Conservation (phyloP, 192 early-diverging fungal genomes). For the Coemansia sp. region DNA sequence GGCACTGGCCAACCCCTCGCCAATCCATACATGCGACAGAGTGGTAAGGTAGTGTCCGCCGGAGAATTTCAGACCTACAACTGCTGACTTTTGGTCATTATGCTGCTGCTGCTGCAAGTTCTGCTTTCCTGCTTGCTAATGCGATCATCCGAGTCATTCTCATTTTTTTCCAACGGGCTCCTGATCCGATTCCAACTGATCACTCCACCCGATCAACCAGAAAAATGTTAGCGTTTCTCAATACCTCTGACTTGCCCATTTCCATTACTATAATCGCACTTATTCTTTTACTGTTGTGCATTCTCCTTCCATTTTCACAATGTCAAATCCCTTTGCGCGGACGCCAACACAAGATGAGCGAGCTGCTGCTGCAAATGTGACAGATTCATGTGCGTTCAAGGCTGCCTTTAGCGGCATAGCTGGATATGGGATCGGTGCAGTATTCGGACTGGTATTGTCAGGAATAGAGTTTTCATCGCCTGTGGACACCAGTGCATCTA, state of each 20-base stretch:
- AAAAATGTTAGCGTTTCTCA: not conserved
- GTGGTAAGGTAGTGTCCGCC: not conserved
- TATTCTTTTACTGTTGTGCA: not conserved
- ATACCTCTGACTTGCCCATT: not conserved
- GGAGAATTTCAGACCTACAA: not conserved
- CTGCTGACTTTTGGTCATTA: not conserved
- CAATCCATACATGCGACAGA: not conserved
- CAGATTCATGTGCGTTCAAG: constrained; percentile 78
- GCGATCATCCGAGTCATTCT: not conserved
- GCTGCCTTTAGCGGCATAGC: constrained; percentile 65
- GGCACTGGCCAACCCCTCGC: not conserved
- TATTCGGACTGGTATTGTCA: constrained; percentile 92
- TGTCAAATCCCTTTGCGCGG: constrained; percentile 45
- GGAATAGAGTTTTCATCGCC: constrained; percentile 83
- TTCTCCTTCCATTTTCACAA: not conserved
- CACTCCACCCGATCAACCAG: not conserved
- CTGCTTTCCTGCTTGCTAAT: not conserved
- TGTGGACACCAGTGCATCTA: constrained; percentile 63
- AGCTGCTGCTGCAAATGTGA: constrained; percentile 34
- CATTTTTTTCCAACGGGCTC: not conserved
- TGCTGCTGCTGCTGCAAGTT: not conserved
- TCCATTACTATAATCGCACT: not conserved
- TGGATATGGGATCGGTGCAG: constrained; percentile 84
- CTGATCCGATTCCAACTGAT: not conserved
- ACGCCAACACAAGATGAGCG: constrained; percentile 42